Percentiles rank a stretch among this genome's conserved stretches.
Conservation (phyloP, 176 grass and related monocot species). For the Ensete glaucum region DNA sequence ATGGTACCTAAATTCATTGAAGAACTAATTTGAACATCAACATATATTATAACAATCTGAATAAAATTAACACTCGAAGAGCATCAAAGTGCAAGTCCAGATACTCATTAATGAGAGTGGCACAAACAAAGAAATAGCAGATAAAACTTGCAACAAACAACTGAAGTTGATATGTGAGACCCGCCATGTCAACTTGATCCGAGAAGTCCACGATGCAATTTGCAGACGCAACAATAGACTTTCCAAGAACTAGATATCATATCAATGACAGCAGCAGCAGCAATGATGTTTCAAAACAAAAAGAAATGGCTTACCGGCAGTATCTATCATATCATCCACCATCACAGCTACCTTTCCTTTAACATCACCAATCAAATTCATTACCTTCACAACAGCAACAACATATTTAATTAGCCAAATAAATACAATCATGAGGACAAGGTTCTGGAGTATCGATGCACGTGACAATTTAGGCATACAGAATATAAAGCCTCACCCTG, state of each 20-base stretch:
- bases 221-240: background rate
- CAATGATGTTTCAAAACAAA: background rate
- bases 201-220: background rate
- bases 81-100: background rate
- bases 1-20: constrained; percentile 61
- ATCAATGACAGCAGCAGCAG: background rate
- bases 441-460: constrained; percentile 4
- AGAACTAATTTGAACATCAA: constrained; percentile 24
- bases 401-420: constrained; percentile 13
- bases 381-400: constrained; percentile 48
- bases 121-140: background rate
- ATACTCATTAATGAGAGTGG: background rate
- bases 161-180: background rate
- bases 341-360: constrained; percentile 98
- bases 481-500: background rate
- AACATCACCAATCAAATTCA: constrained; percentile 99
- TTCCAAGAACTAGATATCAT: background rate
- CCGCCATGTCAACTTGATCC: background rate
- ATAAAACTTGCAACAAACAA: background rate
- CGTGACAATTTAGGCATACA: constrained; percentile 8
- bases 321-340: constrained; percentile 99
- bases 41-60: background rate
- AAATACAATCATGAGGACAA: constrained; percentile 6
- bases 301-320: constrained; percentile 53
- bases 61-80: background rate